A percentile compares a stretch with the other conserved stretches of the same genome.
Evolutionary conservation across 768 basidiomycete genomes (phyloP).

Genomic region (Trametes meyenii): DNA sequence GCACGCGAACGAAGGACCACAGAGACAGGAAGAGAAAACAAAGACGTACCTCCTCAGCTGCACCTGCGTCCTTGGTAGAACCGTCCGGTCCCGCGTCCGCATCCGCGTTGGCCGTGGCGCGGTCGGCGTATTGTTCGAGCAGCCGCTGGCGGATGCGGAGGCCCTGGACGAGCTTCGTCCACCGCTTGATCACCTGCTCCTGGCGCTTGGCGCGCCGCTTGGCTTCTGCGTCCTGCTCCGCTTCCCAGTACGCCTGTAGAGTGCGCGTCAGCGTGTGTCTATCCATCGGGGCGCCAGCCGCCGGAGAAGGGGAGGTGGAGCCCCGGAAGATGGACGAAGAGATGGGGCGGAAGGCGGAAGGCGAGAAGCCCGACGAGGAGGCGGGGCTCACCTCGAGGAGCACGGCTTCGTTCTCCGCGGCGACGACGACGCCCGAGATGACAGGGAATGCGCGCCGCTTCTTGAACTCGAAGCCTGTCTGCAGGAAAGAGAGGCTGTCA

Average conservation of each 20-base stretch:
- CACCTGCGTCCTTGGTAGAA: neutral
- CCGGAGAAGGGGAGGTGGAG: neutral
- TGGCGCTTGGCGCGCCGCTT: conserved; percentile 75
- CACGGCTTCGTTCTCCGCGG: conserved; percentile 72
- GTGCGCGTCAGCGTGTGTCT: neutral
- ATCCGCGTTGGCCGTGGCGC: neutral
- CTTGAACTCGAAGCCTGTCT: conserved; percentile 97
- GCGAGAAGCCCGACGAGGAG: neutral
- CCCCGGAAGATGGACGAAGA: neutral
- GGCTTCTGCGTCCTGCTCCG: conserved; percentile 75
- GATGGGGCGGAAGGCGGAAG: neutral
- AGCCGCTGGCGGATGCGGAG: conserved; percentile 83
- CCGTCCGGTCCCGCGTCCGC: neutral
- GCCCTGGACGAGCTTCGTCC: conserved; percentile 87
- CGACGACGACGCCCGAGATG: conserved; percentile 84
- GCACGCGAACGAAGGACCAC: too few species aligned
- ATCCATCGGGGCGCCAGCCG: neutral
- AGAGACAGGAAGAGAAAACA: too few species aligned
- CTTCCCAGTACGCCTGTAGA: conserved; percentile 80
- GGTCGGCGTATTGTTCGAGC: conserved; percentile 69
- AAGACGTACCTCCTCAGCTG: neutral
- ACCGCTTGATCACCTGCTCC: conserved; percentile 83
- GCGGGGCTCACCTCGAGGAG: conserved; percentile 67
- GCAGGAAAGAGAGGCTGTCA: conserved; percentile 3
- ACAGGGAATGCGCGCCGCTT: conserved; percentile 87